Base-by-base conservation (phyloP, 179 eudicot species). In the Patellifolia procumbens region DNA sequence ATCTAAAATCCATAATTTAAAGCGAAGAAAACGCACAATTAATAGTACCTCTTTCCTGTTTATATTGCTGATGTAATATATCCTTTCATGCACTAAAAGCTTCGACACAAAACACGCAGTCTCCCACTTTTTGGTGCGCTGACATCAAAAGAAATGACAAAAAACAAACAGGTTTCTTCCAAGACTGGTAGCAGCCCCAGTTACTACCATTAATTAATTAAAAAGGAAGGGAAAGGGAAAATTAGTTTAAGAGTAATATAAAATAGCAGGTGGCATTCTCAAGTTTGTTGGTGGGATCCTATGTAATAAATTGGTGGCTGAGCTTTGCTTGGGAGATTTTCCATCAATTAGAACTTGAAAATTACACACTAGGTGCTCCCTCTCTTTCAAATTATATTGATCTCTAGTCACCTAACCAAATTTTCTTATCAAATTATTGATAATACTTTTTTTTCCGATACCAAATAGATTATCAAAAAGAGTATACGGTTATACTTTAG, bases 51-150 rank as follows among this genome's bases (percentile, higher is more conserved):
- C 51, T 8, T 17, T 28, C 28, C 45, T 74, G 24, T 24, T 26
- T 55, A n/a, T 9, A 5, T 0, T 26, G 60, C 26, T 70, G 73
- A 70, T 58, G 52, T 20, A 72, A 56, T 74, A 75, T 64, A 51
- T 43, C n/a, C 43, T 15, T 72, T 34, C 26, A 32, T 55, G 74
- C 83, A 76, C 83, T 70, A 73, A 75, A 81, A 73, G 76, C 65
- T 42, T 51, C 3, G 34, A 81, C 84, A 77, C 17, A 58, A 76
- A 76, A 73, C 81, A 77, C 84, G 78, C 79, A 81, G 55, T 73
- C 76, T 73, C 81, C 84, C 81, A 81, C 84, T 81, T 81, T 81
- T 77, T 67, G 29, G 78, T 81, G 81, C 81, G 81, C 81, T 77
- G 75, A 81, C 84, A 60, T 81, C 81, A 81, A 28, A 72, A 76